Percentiles rank a stretch among this genome's conserved stretches.
These are phyloP conservation scores for Podospora bellae-mahoneyi DNA, from an alignment of 495 filamentous ascomycete species.

Conservation along the genomic window DNA sequence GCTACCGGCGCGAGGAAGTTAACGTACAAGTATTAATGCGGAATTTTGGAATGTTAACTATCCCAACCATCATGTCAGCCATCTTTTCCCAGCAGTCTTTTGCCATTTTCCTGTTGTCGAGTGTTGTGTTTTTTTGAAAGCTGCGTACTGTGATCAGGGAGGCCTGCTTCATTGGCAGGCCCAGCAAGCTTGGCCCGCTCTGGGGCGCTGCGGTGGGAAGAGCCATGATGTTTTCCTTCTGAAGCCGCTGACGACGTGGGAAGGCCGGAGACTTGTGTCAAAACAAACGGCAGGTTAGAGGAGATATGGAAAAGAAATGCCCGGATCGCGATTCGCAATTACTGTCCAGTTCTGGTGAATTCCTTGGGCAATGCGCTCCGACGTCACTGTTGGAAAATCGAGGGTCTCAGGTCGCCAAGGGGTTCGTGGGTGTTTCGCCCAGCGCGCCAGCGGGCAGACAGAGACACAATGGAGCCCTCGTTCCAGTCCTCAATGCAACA, in stretches of 20 bases:
- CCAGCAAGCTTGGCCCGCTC: slow-evolving; percentile 51
- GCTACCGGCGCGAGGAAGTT: background rate
- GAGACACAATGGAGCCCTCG: background rate
- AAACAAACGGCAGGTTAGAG: background rate
- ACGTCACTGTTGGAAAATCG: too few relatives aligned
- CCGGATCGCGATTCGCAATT: background rate
- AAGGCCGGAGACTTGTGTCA: background rate
- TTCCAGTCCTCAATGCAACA: background rate
- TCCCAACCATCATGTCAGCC: slow-evolving; percentile 18
- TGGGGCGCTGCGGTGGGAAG: slow-evolving; percentile 36
- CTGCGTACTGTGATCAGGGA: slow-evolving; percentile 69
- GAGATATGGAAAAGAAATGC: background rate
- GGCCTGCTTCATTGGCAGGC: slow-evolving; percentile 70
- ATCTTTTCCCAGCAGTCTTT: slow-evolving; percentile 20
- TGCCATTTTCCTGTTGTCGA: background rate
- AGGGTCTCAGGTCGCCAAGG: background rate
- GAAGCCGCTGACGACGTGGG: background rate
- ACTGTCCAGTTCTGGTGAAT: too few relatives aligned
- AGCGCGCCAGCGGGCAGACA: background rate
- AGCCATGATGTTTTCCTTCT: slow-evolving; percentile 30
- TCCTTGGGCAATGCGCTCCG: too few relatives aligned
- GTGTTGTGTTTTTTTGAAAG: background rate
- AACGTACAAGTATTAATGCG: slow-evolving; percentile 65
- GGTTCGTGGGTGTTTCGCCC: slow-evolving; percentile 6
- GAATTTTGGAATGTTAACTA: slow-evolving; percentile 81